Percentiles rank a stretch among this genome's conserved stretches.
These are phyloP conservation scores for Haplosporangium gracile DNA, from an alignment of 192 early-diverging fungal species.

Conservation along the genomic window DNA sequence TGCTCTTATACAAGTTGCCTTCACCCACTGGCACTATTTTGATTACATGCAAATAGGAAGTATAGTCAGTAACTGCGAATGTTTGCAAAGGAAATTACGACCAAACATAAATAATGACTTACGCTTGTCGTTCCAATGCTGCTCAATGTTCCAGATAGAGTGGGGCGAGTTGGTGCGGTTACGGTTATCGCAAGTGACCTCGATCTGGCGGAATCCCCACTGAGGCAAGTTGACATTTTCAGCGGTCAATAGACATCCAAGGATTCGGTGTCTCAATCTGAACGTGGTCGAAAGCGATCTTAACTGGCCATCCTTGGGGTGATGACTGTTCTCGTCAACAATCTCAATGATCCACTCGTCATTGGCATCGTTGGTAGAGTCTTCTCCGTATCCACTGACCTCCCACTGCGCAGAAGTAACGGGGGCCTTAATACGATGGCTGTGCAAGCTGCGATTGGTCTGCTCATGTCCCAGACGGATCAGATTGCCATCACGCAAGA, in stretches of 20 bases:
- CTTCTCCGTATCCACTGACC: slow-evolving; percentile 91
- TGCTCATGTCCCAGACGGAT: slow-evolving; percentile 83
- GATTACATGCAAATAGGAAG: slow-evolving; percentile 1
- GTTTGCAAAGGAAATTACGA: not conserved
- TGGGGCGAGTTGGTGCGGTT: slow-evolving; percentile 68
- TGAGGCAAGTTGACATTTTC: slow-evolving; percentile 85
- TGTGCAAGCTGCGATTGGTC: slow-evolving; percentile 88
- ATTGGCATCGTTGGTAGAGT: slow-evolving; percentile 78
- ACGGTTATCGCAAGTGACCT: slow-evolving; percentile 88
- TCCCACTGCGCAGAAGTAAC: slow-evolving; percentile 84
- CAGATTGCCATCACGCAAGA: slow-evolving; percentile 82
- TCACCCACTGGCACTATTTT: slow-evolving; percentile 79
- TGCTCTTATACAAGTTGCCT: slow-evolving; percentile 71
- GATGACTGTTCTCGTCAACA: slow-evolving; percentile 72
- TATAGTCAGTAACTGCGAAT: not conserved
- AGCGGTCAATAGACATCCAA: slow-evolving; percentile 85
- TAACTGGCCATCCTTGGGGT: slow-evolving; percentile 61
- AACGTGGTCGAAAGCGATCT: slow-evolving; percentile 86
- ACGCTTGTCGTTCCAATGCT: slow-evolving; percentile 83
- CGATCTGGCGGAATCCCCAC: slow-evolving; percentile 97
- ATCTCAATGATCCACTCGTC: slow-evolving; percentile 95
- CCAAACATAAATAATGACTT: slow-evolving; percentile 28
- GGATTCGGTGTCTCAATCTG: slow-evolving; percentile 77
- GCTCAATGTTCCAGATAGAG: slow-evolving; percentile 95
- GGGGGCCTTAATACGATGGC: slow-evolving; percentile 82